Conservation (phyloP, 495 filamentous ascomycete species). For the Aspergillus avenaceus region DNA sequence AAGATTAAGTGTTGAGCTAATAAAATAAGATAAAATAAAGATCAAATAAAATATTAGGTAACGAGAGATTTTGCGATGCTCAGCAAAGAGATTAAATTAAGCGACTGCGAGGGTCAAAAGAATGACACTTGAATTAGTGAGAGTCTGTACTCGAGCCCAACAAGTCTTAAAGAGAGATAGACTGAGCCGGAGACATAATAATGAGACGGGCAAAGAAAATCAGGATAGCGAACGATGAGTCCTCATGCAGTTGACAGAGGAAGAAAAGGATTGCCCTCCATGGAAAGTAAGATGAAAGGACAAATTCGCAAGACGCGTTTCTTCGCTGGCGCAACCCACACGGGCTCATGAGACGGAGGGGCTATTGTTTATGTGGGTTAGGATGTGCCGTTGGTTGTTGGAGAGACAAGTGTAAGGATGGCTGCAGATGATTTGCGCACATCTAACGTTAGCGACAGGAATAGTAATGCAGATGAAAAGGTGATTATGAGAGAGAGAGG, state of each 20-base stretch:
- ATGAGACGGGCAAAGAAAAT: constrained; percentile 5
- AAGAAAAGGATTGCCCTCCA: constrained; percentile 21
- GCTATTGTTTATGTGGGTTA: not conserved
- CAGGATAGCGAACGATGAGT: constrained; percentile 9
- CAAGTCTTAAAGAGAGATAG: constrained; percentile 1
- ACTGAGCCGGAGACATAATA: constrained; percentile 15
- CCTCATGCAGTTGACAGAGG: constrained; percentile 15
- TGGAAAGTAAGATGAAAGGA: constrained; percentile 4
- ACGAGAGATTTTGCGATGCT: not conserved
- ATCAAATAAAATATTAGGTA: not conserved
- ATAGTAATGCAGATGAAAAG: not conserved
- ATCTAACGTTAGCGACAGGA: constrained; percentile 6
- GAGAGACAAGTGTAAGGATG: constrained; percentile 1
- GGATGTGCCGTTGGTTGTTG: constrained; percentile 6
- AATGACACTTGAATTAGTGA: constrained; percentile 5
- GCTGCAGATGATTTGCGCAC: constrained; percentile 21
- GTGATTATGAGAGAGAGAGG: not conserved
- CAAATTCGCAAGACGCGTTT: constrained; percentile 4
- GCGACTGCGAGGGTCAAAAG: constrained; percentile 1
- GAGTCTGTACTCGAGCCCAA: constrained; percentile 3
- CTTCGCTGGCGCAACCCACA: not conserved
- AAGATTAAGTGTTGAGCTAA: not conserved
- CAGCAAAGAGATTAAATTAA: not conserved
- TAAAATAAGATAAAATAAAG: constrained; percentile 3
- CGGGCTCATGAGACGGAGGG: not conserved